These are phyloP conservation scores for Aspergillus funiculosus DNA, from an alignment of 495 filamentous ascomycete genomes.

Conservation along the genomic window DNA sequence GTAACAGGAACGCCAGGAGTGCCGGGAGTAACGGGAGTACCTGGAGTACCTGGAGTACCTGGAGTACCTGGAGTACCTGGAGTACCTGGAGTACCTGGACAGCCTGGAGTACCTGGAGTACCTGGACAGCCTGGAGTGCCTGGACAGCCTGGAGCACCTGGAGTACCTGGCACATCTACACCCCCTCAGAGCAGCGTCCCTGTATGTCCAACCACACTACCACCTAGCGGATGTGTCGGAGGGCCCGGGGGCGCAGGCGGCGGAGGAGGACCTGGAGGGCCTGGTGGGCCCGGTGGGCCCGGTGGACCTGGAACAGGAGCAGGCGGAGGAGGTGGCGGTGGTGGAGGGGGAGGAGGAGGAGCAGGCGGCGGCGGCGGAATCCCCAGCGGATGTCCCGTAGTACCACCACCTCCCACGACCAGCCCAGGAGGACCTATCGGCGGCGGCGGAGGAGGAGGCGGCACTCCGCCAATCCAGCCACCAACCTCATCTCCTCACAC, in stretches of 20 bases:
- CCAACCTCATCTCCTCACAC: too few relatives aligned
- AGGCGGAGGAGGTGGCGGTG: neutral
- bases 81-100: neutral
- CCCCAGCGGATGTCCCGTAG: neutral
- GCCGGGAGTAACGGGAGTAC: constrained; percentile 4
- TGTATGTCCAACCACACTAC: neutral
- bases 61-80: neutral
- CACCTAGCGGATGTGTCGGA: too few relatives aligned
- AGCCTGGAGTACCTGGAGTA: constrained; percentile 3
- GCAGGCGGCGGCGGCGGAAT: neutral
- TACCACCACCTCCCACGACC: too few relatives aligned
- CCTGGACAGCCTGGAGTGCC: constrained; percentile 4
- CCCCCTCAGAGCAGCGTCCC: too few relatives aligned
- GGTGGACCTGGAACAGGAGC: neutral
- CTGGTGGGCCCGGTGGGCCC: neutral
- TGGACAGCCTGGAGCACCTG: constrained; percentile 3
- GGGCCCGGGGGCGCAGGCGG: neutral
- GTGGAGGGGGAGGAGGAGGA: neutral
- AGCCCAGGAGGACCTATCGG: neutral
- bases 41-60: constrained; percentile 2
- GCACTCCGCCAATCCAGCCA: too few relatives aligned
- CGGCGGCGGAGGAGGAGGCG: neutral
- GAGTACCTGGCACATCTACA: neutral
- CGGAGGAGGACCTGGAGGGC: neutral
- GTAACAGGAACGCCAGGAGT: neutral